Conservation (phyloP, 2,329 filamentous ascomycete genomes). For the Exophiala mesophila region DNA sequence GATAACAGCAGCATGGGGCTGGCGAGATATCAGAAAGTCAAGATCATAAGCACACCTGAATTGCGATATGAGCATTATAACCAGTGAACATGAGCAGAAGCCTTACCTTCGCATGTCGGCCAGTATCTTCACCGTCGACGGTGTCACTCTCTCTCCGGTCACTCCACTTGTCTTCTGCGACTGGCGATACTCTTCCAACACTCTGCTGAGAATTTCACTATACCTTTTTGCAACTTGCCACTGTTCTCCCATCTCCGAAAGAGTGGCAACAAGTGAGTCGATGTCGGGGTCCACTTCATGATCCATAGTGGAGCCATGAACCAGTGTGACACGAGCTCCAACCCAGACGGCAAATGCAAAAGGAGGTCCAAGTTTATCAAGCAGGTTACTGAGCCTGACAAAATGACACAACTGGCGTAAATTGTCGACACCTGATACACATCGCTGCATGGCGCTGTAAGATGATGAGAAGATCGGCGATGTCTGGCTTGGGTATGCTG, state of each 20-base stretch:
- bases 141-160: constrained; percentile 68
- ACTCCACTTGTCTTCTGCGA: constrained; percentile 57
- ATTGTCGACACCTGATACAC: constrained; percentile 75
- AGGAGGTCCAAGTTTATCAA: constrained; percentile 77
- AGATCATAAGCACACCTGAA: constrained; percentile 52
- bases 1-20: constrained; percentile 48
- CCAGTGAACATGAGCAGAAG: constrained; percentile 42
- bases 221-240: constrained; percentile 86
- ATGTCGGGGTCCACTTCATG: constrained; percentile 77
- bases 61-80: constrained; percentile 13
- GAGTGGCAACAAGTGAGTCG: constrained; percentile 72
- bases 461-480: constrained; percentile 87
- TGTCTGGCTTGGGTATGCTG: constrained; percentile 83
- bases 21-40: constrained; percentile 80
- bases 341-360: constrained; percentile 95
- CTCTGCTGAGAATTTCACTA: constrained; percentile 70
- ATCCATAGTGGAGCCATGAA: constrained; percentile 86
- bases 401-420: constrained; percentile 74
- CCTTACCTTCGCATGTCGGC: constrained; percentile 85
- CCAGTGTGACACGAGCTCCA: constrained; percentile 76
- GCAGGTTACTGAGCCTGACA: constrained; percentile 67
- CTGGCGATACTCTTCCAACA: constrained; percentile 80
- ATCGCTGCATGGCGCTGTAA: constrained; percentile 77
- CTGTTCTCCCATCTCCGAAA: constrained; percentile 72
- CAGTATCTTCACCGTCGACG: constrained; percentile 77